Percentiles rank a stretch among this genome's conserved stretches.
These are phyloP conservation scores for Shiraia bambusicola DNA, from an alignment of 2,329 filamentous ascomycete genomes.

Conservation along the genomic window DNA sequence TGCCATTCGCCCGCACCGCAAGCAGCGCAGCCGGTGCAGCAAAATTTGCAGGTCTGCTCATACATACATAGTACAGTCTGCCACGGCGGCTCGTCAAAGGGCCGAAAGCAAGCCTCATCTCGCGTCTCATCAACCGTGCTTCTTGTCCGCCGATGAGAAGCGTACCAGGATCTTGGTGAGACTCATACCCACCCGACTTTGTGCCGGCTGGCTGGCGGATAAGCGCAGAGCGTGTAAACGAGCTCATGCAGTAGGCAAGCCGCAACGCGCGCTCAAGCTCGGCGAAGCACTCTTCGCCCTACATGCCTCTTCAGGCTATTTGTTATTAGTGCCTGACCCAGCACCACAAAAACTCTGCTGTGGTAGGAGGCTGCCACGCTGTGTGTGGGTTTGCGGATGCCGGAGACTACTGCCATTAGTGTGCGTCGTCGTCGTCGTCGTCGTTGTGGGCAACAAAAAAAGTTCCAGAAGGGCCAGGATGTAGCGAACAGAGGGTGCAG, in stretches of 20 bases:
- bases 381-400: no score
- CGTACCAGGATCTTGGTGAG: no score
- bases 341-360: constrained; percentile 1
- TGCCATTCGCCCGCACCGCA: no score
- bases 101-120: constrained; percentile 3
- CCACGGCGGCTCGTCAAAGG: constrained; percentile 4
- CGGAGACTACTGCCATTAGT: constrained; percentile 1
- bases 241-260: neutral
- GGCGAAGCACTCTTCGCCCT: constrained; percentile 4
- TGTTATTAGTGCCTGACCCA: neutral
- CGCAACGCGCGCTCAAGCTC: constrained; percentile 3
- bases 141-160: neutral
- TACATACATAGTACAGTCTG: no score
- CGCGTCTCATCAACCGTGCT: constrained; percentile 1
- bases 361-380: constrained; percentile 4
- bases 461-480: no score
- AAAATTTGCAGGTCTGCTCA: no score
- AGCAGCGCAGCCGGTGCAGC: no score
- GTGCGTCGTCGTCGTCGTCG: no score
- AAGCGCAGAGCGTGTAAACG: no score
- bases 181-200: neutral
- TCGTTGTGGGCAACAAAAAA: no score
- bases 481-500: no score
- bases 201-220: no score
- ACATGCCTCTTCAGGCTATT: constrained; percentile 4